Base-by-base conservation (phyloP, 2,329 filamentous ascomycete species). In the Fusarium sp. region DNA sequence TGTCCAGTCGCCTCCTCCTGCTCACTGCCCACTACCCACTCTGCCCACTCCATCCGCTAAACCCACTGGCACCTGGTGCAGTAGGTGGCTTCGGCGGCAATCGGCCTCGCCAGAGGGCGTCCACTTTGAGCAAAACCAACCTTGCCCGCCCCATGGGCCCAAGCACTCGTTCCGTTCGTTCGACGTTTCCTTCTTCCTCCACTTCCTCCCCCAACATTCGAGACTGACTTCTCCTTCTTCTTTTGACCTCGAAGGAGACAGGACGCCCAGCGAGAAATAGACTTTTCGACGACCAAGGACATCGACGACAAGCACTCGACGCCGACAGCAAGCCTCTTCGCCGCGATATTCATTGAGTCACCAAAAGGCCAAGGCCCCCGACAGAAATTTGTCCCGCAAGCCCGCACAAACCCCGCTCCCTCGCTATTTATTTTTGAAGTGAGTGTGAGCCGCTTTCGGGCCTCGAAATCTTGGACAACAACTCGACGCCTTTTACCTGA, bases 81-180 rank as follows among this genome's bases (percentile, higher is more conserved):
- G 68, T 27, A 46, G 42, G 42, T 74, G 70, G 66, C 72, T 74
- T 74, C 72, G 72, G 72, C 72, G 69, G 64, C 68, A 74, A 73
- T 74, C 72, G 72, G 72, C 72, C 68, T 74, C 61, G 53, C 62
- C 67, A 70, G 63, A 53, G 40, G 40, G 69, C 67, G 69, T 72
- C 71, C 68, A 70, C 71, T 64, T 67, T 72, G 61, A 69, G 69
- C 23, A 73, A 73, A 73, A 73, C 66, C 62, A 62, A 71, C 70
- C 42, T 46, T 46, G 42, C 42, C 70, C 58, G 64, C 69, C 56
- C 68, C 61, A 25, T 9, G 61, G 53, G 31, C 20, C 42, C 14
- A 25, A 25, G 42, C 20, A 60, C 61, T 54, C 58, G 38, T 42
- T 42, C 38, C 38, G 36, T 61, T 49, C 49, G 58, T 67, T 27